phyloP scores from a whole-genome alignment of 2,329 filamentous ascomycete species.

The Talaromyces sp. region DNA sequence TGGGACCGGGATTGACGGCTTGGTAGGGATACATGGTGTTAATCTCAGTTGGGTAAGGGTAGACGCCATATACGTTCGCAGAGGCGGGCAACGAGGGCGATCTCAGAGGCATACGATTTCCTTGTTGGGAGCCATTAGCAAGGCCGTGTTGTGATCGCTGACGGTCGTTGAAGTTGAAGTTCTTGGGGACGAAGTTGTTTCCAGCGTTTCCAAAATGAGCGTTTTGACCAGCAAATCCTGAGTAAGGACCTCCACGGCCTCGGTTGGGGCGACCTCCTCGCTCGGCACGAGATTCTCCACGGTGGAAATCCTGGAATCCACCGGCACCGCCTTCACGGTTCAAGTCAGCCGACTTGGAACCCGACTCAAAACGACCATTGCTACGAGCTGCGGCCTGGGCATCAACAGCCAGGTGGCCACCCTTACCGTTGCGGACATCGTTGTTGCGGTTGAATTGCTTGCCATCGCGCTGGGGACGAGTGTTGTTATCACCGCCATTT shows the following conservation, averaged over 20 bases:
- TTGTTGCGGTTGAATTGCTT: conserved; percentile 40
- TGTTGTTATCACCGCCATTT: conserved; percentile 32
- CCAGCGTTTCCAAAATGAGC: conserved; percentile 43
- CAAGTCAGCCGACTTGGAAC: conserved; percentile 42
- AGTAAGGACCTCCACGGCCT: conserved; percentile 43
- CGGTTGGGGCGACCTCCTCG: conserved; percentile 45
- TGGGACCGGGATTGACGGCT: conserved; percentile 54
- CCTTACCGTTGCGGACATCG: conserved; percentile 34
- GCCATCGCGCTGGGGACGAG: conserved; percentile 37
- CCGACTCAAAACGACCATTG: conserved; percentile 42
- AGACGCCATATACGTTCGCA: conserved; percentile 52
- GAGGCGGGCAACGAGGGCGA: conserved; percentile 66
- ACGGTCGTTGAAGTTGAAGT: conserved; percentile 46
- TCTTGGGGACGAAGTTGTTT: conserved; percentile 48
- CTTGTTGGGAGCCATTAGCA: conserved; percentile 44
- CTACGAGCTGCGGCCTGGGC: conserved; percentile 36
- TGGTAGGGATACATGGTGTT: conserved; percentile 61
- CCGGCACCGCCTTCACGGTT: conserved; percentile 27
- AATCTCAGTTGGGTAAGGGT: conserved; percentile 48
- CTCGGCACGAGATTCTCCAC: conserved; percentile 40
- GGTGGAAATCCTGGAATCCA: conserved; percentile 39
- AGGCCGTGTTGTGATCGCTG: conserved; percentile 44
- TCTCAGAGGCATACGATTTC: conserved; percentile 57
- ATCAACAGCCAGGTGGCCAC: conserved; percentile 35
- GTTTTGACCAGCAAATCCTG: conserved; percentile 39